A percentile compares a stretch with the other conserved stretches of the same genome.
Evolutionary conservation across 2,329 filamentous ascomycete genomes (phyloP).

Genomic region (Colletotrichum plurivorum): DNA sequence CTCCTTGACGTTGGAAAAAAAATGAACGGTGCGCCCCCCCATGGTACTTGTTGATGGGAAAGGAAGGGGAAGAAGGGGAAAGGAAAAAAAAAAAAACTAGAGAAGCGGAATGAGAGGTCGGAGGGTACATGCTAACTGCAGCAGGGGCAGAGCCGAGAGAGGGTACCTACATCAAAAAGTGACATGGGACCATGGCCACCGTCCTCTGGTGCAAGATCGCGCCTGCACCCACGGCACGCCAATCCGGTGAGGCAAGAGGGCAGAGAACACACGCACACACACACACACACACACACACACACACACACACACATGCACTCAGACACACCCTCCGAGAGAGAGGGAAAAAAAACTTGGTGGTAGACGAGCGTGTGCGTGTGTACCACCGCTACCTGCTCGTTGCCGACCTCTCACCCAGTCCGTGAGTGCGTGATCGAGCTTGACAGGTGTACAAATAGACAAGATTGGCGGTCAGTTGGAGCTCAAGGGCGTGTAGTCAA

Average conservation of each 20-base stretch:
- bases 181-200: constrained; percentile 29
- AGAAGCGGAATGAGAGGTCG: constrained; percentile 34
- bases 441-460: constrained; percentile 6
- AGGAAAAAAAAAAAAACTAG: not conserved
- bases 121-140: constrained; percentile 35
- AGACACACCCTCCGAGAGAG: constrained; percentile 4
- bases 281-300: not conserved
- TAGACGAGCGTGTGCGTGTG: constrained; percentile 8
- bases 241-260: constrained; percentile 32
- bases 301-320: not conserved
- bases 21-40: constrained; percentile 20
- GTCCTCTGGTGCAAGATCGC: constrained; percentile 28
- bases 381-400: constrained; percentile 16
- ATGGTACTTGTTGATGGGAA: constrained; percentile 29
- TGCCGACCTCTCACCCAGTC: constrained; percentile 20
- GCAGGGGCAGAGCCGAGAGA: constrained; percentile 33
- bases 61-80: not conserved
- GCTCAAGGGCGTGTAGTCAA: not conserved
- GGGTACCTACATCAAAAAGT: constrained; percentile 34
- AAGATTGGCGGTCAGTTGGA: constrained; percentile 9
- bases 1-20: constrained; percentile 28
- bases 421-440: constrained; percentile 18
- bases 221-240: constrained; percentile 31
- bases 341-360: constrained; percentile 3
- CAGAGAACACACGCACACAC: constrained; percentile 1